Evolutionary conservation across 2,329 filamentous ascomycete species (phyloP), one percentile per base, ranked within the genome.

Genomic region (Fusarium mangiferae): DNA sequence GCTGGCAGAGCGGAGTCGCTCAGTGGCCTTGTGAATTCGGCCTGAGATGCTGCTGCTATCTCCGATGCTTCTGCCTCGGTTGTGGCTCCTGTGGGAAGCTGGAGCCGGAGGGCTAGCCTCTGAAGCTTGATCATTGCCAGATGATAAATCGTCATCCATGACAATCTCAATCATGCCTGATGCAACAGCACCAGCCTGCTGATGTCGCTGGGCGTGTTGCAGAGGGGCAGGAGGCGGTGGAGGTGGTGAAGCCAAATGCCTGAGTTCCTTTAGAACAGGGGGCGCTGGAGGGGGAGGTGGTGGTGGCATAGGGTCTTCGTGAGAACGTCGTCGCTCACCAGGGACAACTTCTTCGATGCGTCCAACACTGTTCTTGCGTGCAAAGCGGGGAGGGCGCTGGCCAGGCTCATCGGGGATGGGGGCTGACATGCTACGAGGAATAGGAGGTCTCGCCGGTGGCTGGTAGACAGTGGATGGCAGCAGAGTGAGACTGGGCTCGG

Each of bases 151-250:
- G 5, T 90, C 88, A 72, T 92, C 90, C 87, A 90, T 90, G 56
- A 92, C 89, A 69, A 92, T 90, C 79, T 92, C 90, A 72, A 92
- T 91, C 77, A 90, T 87, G 9, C 87, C 89, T 0, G 88, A 87
- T 13, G 84, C 85, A 22, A 85, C 74, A 5, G 84, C 84, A 68
- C 87, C 85, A 70, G 86, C 84, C 51, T 86, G 78, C 13, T 83
- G 82, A 6, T 83, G 80, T 76, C 39, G 83, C 81, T 48, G 82
- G 78, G 51, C 82, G 58, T 85, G 82, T 2, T 87, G 87, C 8
- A 91, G 80, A 2, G 90, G 90, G 2, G 89, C 87, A 1, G 90
- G 90, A 2, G 90, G 90, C 0, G 90, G 90, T 0, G 90, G 90
- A 2, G 90, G 90, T 3, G 90, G 90, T 30, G 82, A 84, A 28